Evolutionary conservation across 768 basidiomycete species (phyloP), one percentile per base, ranked within the genome.

Genomic region (Imleria badia): DNA sequence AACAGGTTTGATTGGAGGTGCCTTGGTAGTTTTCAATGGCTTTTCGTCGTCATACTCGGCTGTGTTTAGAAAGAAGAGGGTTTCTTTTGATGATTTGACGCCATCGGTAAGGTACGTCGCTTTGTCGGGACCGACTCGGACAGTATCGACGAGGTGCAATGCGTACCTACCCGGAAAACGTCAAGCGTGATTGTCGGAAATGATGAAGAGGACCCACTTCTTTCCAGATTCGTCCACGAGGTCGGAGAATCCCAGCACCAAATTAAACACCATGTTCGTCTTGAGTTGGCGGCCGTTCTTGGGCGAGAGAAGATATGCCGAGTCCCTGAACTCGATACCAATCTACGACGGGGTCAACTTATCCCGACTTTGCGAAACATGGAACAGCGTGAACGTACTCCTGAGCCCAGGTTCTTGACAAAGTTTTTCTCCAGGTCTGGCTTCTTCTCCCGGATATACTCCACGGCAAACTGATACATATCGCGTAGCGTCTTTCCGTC

Each of bases 291-390:
- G 84, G 8, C 73, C 73, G 63, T 92, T 96, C 75, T 96, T 98
- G 9, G 85, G 59, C 6, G 87, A 88, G 35, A 98, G 75, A 13
- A 94, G 73, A 68, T 94, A 97, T 0, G 85, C 77, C 11, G 87
- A 83, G 66, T 99, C 96, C 39, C 94, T 85, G 74, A 95, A 98
- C 70, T 99, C 96, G 67, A 98, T 84, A 7, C 96, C 96, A 70
- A 87, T 98, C 95, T 98, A 62, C n/a, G 20, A 43, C 35, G 34
- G 13, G 19, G 33, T 63, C 36, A 58, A 36, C 20, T 38, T 38
- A 6, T 6, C 22, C 11, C 12, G 6, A 34, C 6, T 11, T 12
- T 42, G 30, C 15, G 14, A 44, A 48, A 41, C 2, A 11, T 14
- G 6, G n/a, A 45, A 23, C 30, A 45, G 17, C 3, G 17, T 39